A percentile compares a stretch with the other conserved stretches of the same genome.
Evolutionary conservation across 2,329 filamentous ascomycete genomes (phyloP).

Genomic region (Ustilaginoidea virens): DNA sequence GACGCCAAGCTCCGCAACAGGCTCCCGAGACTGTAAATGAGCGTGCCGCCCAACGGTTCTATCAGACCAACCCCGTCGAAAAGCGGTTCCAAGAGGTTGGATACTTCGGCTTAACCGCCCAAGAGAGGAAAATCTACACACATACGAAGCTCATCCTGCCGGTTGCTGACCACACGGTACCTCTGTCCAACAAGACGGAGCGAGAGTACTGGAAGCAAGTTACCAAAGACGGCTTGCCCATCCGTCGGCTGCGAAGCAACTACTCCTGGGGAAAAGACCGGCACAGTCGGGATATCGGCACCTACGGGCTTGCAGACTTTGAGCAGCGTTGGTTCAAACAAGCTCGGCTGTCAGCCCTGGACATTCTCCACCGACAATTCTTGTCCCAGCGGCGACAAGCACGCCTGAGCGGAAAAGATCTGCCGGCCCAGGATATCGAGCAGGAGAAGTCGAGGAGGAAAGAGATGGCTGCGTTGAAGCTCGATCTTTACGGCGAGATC

Average conservation of each 20-base stretch:
- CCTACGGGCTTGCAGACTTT: slow-evolving; percentile 31
- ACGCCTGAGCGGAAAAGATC: slow-evolving; percentile 9
- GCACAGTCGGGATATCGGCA: slow-evolving; percentile 31
- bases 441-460: slow-evolving; percentile 30
- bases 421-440: slow-evolving; percentile 24
- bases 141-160: slow-evolving; percentile 30
- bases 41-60: slow-evolving; percentile 29
- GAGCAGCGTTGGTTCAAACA: slow-evolving; percentile 25
- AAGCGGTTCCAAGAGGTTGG: slow-evolving; percentile 27
- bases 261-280: slow-evolving; percentile 36
- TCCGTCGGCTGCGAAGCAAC: slow-evolving; percentile 24
- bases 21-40: slow-evolving; percentile 31
- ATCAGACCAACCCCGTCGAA: slow-evolving; percentile 34
- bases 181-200: slow-evolving; percentile 30
- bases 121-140: slow-evolving; percentile 33
- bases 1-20: slow-evolving; percentile 16
- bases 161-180: slow-evolving; percentile 19
- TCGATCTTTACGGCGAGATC: slow-evolving; percentile 36
- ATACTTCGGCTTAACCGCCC: slow-evolving; percentile 26
- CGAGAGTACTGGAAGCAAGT: slow-evolving; percentile 43
- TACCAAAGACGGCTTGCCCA: slow-evolving; percentile 34
- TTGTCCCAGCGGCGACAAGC: slow-evolving; percentile 19
- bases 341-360: slow-evolving; percentile 25
- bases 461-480: slow-evolving; percentile 34
- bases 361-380: slow-evolving; percentile 29